A percentile compares a stretch with the other conserved stretches of the same genome.
phyloP scores from a whole-genome alignment of 306 rosid genomes.

The Hippophae gyantsensis region DNA sequence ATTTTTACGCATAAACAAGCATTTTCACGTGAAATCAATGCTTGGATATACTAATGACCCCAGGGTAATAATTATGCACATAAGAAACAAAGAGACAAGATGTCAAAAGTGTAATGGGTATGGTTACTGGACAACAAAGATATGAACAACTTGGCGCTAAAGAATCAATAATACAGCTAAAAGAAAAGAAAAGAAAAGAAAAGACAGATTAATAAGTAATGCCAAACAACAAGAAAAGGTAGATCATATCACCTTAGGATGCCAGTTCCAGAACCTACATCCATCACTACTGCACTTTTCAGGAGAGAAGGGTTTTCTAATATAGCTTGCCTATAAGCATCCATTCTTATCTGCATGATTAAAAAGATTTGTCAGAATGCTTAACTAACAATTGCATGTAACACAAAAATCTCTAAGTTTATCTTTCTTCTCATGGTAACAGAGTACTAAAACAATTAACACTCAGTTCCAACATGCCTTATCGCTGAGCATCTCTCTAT shows the following conservation, averaged over 20 bases:
- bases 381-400: constrained; percentile 1
- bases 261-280: constrained; percentile 95
- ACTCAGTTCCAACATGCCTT: constrained; percentile 42
- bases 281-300: constrained; percentile 67
- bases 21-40: too few relatives aligned
- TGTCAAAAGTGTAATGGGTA: too few relatives aligned
- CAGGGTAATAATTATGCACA: too few relatives aligned
- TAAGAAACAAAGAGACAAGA: too few relatives aligned
- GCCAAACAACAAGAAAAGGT: constrained; percentile 7
- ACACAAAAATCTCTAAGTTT: neutral
- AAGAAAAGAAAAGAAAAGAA: constrained; percentile 1
- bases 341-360: constrained; percentile 67
- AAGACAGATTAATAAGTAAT: constrained; percentile 1
- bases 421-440: constrained; percentile 1
- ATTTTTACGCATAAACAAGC: too few relatives aligned
- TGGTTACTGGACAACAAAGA: too few relatives aligned
- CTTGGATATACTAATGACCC: too few relatives aligned
- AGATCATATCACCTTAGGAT: constrained; percentile 65
- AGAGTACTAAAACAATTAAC: constrained; percentile 4
- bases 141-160: neutral
- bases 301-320: constrained; percentile 72
- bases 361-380: constrained; percentile 8
- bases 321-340: constrained; percentile 78
- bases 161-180: neutral
- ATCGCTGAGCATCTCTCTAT: constrained; percentile 90